Conservation (phyloP, 179 eudicot genomes). For the Vitellaria paradoxa region DNA sequence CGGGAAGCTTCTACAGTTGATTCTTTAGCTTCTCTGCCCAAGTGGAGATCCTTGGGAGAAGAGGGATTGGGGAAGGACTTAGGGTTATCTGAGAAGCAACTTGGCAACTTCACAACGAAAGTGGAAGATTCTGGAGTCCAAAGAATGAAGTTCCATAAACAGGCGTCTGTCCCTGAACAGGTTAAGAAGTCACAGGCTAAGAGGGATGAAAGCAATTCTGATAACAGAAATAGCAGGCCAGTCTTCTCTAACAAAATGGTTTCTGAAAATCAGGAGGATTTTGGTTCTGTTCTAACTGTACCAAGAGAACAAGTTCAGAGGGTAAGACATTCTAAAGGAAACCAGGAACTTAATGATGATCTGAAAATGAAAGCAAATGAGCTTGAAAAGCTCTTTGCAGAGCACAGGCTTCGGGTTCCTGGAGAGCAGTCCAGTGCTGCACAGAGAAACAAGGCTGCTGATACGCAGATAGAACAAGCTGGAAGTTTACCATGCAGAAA, state of each 20-base stretch:
- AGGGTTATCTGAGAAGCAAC: slow-evolving; percentile 39
- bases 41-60: slow-evolving; percentile 23
- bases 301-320: slow-evolving; percentile 63
- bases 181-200: slow-evolving; percentile 36
- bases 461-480: slow-evolving; percentile 38
- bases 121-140: slow-evolving; percentile 44
- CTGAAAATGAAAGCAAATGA: slow-evolving; percentile 88
- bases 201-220: slow-evolving; percentile 39
- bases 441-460: slow-evolving; percentile 54
- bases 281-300: slow-evolving; percentile 34
- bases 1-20: slow-evolving; percentile 36
- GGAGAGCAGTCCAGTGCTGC: slow-evolving; percentile 59
- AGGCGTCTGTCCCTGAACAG: slow-evolving; percentile 42
- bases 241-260: slow-evolving; percentile 36
- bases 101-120: slow-evolving; percentile 27
- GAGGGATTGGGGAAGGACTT: slow-evolving; percentile 33
- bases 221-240: slow-evolving; percentile 29
- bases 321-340: slow-evolving; percentile 72
- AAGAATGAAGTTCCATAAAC: slow-evolving; percentile 51
- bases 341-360: slow-evolving; percentile 78
- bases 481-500: slow-evolving; percentile 25
- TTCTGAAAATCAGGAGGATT: slow-evolving; percentile 28
- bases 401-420: slow-evolving; percentile 73
- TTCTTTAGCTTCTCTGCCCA: slow-evolving; percentile 36
- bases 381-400: slow-evolving; percentile 95